phyloP scores from a whole-genome alignment of 805 yeast species.

The Candida orba region DNA sequence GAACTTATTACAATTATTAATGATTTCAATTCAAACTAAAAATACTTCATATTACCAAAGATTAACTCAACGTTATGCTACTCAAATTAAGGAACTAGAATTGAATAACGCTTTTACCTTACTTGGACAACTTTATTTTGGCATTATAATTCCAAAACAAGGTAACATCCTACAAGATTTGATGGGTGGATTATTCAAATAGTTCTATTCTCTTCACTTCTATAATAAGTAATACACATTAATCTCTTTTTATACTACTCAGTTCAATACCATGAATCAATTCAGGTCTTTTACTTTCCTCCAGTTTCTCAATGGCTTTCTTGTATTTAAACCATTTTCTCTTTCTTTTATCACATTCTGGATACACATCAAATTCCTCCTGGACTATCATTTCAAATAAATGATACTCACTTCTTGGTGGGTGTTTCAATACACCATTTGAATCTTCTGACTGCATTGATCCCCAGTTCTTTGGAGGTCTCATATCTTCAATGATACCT shows the following conservation, averaged over 20 bases:
- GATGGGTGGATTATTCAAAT: slow-evolving; percentile 58
- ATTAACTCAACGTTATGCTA: slow-evolving; percentile 42
- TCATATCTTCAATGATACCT: slow-evolving; percentile 59
- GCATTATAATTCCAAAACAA: slow-evolving; percentile 45
- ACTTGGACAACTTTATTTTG: slow-evolving; percentile 58
- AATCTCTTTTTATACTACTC: slow-evolving; percentile 35
- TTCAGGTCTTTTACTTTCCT: slow-evolving; percentile 57
- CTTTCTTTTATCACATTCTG: slow-evolving; percentile 57
- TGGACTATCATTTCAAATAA: slow-evolving; percentile 70
- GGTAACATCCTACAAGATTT: slow-evolving; percentile 58
- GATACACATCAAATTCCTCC: slow-evolving; percentile 58
- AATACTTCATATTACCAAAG: slow-evolving; percentile 46
- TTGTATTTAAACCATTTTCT: slow-evolving; percentile 70
- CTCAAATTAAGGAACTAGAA: slow-evolving; percentile 24
- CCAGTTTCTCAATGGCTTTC: slow-evolving; percentile 58
- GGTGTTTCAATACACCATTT: slow-evolving; percentile 27
- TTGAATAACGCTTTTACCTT: slow-evolving; percentile 41
- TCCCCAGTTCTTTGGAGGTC: slow-evolving; percentile 42
- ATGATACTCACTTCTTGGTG: slow-evolving; percentile 82
- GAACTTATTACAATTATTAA: slow-evolving; percentile 64
- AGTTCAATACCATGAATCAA: slow-evolving; percentile 53
- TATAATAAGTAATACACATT: no score
- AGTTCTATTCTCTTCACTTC: not conserved
- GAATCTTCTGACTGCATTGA: slow-evolving; percentile 17
- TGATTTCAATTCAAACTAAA: slow-evolving; percentile 48